Conservation (phyloP, 345 rosid genomes). For the Syzygium jambos region DNA sequence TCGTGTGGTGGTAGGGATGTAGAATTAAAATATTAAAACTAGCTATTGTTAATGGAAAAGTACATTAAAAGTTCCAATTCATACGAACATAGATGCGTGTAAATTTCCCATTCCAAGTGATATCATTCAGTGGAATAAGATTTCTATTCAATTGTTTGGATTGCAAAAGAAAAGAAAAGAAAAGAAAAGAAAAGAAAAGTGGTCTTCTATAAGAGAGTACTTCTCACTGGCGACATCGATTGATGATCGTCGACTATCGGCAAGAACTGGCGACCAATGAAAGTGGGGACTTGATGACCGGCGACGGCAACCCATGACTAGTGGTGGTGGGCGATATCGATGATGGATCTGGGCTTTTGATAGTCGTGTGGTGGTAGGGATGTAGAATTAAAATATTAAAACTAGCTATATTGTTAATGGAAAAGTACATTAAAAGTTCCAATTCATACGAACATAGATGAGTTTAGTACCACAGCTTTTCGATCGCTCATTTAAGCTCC, state of each 20-base stretch:
- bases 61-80: neutral
- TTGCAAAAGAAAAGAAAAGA: no score
- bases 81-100: no score
- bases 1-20: neutral
- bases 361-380: neutral
- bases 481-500: rapidly evolving
- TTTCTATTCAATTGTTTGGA: no score
- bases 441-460: neutral
- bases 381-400: neutral
- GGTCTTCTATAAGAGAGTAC: no score
- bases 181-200: no score
- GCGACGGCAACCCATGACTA: neutral
- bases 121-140: no score
- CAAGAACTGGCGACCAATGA: no score
- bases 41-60: neutral
- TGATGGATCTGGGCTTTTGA: neutral
- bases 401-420: neutral
- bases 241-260: rapidly evolving
- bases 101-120: no score
- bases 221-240: no score
- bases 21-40: neutral
- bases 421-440: neutral
- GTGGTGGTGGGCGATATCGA: neutral
- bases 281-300: no score
- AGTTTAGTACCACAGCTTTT: neutral